A percentile compares a stretch with the other conserved stretches of the same genome.
Evolutionary conservation across 306 rosid genomes (phyloP).

Genomic region (Quercus rubra): DNA sequence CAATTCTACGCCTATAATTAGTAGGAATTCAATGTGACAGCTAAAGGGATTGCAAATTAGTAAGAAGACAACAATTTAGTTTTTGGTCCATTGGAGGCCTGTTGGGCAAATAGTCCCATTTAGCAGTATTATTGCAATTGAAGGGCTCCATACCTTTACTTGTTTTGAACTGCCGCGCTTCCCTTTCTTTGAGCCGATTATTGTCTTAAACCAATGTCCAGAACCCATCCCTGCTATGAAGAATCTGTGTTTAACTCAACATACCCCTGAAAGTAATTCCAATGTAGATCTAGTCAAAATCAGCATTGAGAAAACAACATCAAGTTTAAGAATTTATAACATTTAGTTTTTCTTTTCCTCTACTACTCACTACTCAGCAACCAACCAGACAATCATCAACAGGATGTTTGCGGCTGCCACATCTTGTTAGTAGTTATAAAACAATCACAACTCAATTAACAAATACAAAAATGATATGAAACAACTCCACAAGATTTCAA

Average conservation of each 20-base stretch:
- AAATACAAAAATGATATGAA: neutral
- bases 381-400: conserved; percentile 4
- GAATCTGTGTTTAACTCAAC: conserved; percentile 32
- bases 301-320: conserved; percentile 19
- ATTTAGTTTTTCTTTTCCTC: neutral
- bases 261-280: conserved; percentile 39
- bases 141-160: conserved; percentile 52
- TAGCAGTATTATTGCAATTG: neutral
- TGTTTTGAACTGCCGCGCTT: conserved; percentile 60
- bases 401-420: neutral
- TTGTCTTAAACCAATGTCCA: conserved; percentile 84
- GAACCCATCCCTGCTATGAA: conserved; percentile 63
- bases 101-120: neutral
- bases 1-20: neutral
- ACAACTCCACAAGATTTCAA: neutral
- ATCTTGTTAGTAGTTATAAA: neutral
- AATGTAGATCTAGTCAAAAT: conserved; percentile 18
- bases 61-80: neutral
- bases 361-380: neutral
- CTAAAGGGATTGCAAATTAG: neutral
- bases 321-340: neutral
- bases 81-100: no score
- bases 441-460: neutral
- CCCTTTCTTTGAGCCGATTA: conserved; percentile 57
- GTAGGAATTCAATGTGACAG: conserved; percentile 2